Conservation (phyloP, 805 yeast species). For the Cyberlindnera sargentensis region DNA sequence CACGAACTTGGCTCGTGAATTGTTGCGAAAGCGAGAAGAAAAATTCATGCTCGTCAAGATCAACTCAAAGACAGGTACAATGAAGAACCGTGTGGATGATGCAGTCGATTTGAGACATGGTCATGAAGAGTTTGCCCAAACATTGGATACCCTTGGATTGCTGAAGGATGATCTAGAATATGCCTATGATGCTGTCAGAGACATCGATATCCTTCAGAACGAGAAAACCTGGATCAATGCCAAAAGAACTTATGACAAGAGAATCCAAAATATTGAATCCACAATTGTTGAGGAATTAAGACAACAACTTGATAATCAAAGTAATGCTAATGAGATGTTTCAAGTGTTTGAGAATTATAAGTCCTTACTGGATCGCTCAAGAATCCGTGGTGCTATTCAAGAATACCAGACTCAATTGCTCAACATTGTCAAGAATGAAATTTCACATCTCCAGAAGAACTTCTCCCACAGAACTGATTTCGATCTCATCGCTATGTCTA, state of each 20-base stretch:
- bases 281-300: conserved; percentile 36
- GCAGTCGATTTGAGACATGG: conserved; percentile 40
- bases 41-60: conserved; percentile 61
- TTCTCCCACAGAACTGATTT: conserved; percentile 30
- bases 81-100: conserved; percentile 38
- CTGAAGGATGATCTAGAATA: conserved; percentile 27
- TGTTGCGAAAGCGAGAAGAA: conserved; percentile 66
- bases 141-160: conserved; percentile 22
- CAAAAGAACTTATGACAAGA: conserved; percentile 35
- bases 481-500: conserved; percentile 29
- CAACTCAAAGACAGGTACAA: conserved; percentile 32
- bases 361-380: conserved; percentile 43
- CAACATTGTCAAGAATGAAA: conserved; percentile 40
- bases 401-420: conserved; percentile 51
- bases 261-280: conserved; percentile 39
- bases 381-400: conserved; percentile 49
- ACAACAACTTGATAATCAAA: conserved; percentile 30
- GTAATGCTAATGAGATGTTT: conserved; percentile 43
- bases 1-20: conserved; percentile 62
- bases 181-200: conserved; percentile 35
- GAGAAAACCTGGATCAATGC: conserved; percentile 34
- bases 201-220: conserved; percentile 33
- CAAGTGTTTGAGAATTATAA: conserved; percentile 41
- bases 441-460: conserved; percentile 34
- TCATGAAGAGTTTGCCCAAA: conserved; percentile 43